These are phyloP conservation scores for Perkinsus olseni DNA, from an alignment of 169 alveolate species.

Conservation along the genomic window DNA sequence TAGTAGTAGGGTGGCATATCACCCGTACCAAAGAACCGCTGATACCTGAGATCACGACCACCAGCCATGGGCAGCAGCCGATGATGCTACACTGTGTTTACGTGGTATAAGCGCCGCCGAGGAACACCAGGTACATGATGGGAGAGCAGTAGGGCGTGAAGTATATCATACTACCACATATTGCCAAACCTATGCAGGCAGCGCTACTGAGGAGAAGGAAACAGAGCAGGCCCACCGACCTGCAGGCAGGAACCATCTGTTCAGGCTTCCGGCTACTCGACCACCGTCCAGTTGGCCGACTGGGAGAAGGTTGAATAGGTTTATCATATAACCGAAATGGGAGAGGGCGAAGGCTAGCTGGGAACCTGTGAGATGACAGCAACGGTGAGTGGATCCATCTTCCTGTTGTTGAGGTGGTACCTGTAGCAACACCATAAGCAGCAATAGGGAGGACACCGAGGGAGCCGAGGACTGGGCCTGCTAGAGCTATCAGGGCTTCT, in stretches of 20 bases:
- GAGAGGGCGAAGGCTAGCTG: conserved; percentile 10
- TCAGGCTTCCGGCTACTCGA: not conserved
- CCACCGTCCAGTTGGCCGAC: conserved; percentile 13
- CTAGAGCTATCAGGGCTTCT: conserved; percentile 7
- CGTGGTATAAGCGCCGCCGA: conserved; percentile 1
- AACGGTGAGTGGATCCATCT: too few species aligned
- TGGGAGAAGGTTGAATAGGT: conserved; percentile 9
- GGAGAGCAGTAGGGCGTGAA: not conserved
- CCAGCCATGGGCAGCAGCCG: not conserved
- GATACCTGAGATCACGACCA: not conserved
- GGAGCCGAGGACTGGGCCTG: conserved; percentile 15
- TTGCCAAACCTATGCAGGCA: not conserved
- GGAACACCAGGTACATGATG: not conserved
- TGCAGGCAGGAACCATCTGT: not conserved
- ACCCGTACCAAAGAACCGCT: not conserved
- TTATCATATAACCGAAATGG: conserved; percentile 4
- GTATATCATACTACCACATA: not conserved
- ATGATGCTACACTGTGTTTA: not conserved
- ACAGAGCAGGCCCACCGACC: not conserved
- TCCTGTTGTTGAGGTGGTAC: too few species aligned
- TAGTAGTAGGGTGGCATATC: conserved; percentile 1
- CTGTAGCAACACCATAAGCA: not conserved
- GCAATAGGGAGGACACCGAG: not conserved
- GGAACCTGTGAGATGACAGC: not conserved
- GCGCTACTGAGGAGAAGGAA: not conserved